phyloP scores from a whole-genome alignment of 495 filamentous ascomycete genomes.

The Hypomontagnella submonticulosa region DNA sequence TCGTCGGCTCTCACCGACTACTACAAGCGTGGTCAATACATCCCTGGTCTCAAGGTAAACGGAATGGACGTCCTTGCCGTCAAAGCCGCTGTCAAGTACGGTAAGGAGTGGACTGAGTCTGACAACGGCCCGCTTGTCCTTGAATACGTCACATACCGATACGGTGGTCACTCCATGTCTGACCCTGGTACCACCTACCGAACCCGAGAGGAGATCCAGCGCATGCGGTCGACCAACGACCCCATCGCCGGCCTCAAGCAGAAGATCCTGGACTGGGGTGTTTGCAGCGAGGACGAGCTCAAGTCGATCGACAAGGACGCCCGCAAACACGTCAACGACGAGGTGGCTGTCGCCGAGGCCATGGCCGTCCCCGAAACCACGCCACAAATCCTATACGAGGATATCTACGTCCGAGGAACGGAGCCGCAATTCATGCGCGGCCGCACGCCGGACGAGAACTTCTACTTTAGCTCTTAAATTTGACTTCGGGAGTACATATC shows the following conservation, averaged over 20 bases:
- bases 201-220: slow-evolving; percentile 98
- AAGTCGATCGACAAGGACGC: slow-evolving; percentile 96
- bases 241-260: slow-evolving; percentile 97
- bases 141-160: slow-evolving; percentile 99
- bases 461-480: slow-evolving; percentile 69
- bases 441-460: slow-evolving; percentile 90
- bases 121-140: slow-evolving; percentile 94
- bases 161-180: slow-evolving; percentile 99
- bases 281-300: slow-evolving; percentile 94
- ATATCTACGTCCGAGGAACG: slow-evolving; percentile 92
- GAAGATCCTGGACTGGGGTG: slow-evolving; percentile 95
- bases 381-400: slow-evolving; percentile 87
- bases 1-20: slow-evolving; percentile 97
- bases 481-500: background rate
- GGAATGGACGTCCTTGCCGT: slow-evolving; percentile 99
- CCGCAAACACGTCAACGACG: slow-evolving; percentile 81
- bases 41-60: slow-evolving; percentile 98
- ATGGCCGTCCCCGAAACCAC: slow-evolving; percentile 83
- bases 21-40: slow-evolving; percentile 99
- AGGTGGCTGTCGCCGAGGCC: slow-evolving; percentile 89
- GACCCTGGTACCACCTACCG: slow-evolving; percentile 99
- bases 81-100: slow-evolving; percentile 93
- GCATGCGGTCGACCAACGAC: slow-evolving; percentile 98
- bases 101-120: slow-evolving; percentile 80
- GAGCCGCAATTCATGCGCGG: slow-evolving; percentile 94